Evolutionary conservation across 179 eudicot species (phyloP), one percentile per base, ranked within the genome.

Genomic region (Gypsophila paniculata): DNA sequence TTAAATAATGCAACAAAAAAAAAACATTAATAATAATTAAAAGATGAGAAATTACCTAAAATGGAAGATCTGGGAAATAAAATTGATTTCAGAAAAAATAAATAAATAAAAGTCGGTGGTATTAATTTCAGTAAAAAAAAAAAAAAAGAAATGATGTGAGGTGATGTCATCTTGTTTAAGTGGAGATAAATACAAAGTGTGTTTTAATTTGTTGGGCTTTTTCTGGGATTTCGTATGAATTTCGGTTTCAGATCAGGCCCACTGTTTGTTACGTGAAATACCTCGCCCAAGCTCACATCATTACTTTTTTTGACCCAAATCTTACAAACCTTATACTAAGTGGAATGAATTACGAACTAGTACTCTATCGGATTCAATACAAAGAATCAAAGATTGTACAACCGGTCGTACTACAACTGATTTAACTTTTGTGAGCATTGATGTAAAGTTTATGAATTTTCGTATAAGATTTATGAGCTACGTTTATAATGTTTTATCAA

Each of bases 11-110:
- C 71, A 68, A 26, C 26, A 48, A 14, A 65, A 5, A 48, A 14
- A 65, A 5, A 65, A 12, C 22, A 4, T 8, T 13, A 62, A 15
- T 2, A 17, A 38, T 42, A 48, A 49, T 46, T 46, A 67, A 48
- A 25, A 9, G 44, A 38, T n/a, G 22, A 3, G 22, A 21, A n/a
- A 68, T 19, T 51, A 68, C 71, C 71, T 51, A 22, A 15, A 10
- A 68, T n/a, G 23, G 71, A 68, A 68, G 71, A 68, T 68, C 71
- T 68, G 59, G 53, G 57, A 10, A 53, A 36, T 1, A 8, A 48
- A 48, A 13, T 34, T 42, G 11, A 42, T 6, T 62, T 18, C 23
- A 9, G 23, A n/a, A 25, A 36, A 62, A 34, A 17, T 17, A 18
- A 62, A 62, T 17, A 17, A 13, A 62, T 39, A 62, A 9, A 62